These are phyloP conservation scores for Teunomyces pallodes DNA, from an alignment of 805 yeast species.

Conservation along the genomic window DNA sequence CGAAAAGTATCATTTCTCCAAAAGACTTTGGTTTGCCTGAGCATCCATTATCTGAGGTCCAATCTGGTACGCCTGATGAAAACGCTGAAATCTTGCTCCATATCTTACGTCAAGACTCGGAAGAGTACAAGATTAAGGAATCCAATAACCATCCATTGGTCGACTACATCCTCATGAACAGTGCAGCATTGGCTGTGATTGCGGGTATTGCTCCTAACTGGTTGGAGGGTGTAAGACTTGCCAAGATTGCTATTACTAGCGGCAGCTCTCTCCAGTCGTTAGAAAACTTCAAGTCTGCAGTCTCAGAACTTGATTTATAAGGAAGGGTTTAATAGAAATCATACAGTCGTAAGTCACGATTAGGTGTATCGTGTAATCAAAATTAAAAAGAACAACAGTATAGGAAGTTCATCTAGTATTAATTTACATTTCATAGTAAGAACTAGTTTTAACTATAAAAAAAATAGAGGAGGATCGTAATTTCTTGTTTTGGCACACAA, in stretches of 20 bases:
- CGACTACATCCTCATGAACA: constrained; percentile 87
- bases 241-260: constrained; percentile 60
- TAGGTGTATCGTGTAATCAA: background rate
- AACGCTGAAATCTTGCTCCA: constrained; percentile 63
- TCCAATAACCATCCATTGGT: constrained; percentile 55
- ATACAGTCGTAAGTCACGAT: background rate
- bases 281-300: constrained; percentile 43
- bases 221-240: constrained; percentile 74
- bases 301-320: constrained; percentile 2
- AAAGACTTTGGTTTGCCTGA: constrained; percentile 77
- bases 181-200: constrained; percentile 82
- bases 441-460: no score
- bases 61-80: constrained; percentile 82
- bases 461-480: no score
- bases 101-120: constrained; percentile 44
- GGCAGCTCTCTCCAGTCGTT: constrained; percentile 69
- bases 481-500: no score
- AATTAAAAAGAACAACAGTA: no score
- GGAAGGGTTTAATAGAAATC: background rate
- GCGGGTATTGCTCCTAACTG: constrained; percentile 67
- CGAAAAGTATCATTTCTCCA: constrained; percentile 55
- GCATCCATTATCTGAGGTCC: constrained; percentile 65
- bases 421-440: no score
- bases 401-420: no score
- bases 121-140: constrained; percentile 43